phyloP scores from a whole-genome alignment of 1,284 basidiomycete species.

The Coniferiporia weirii region DNA sequence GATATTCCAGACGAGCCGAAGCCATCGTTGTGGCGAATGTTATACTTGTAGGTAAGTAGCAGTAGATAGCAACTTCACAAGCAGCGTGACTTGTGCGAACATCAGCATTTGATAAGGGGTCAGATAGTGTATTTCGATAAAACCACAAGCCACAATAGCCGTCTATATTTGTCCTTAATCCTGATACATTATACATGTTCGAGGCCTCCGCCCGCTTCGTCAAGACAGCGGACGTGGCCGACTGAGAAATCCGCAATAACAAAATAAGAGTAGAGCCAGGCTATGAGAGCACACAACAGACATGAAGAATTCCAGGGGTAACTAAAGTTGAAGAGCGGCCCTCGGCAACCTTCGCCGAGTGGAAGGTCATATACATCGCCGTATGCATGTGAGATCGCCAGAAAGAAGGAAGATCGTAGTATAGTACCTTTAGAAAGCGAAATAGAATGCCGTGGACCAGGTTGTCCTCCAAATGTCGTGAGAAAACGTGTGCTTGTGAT shows the following conservation, averaged over 20 bases:
- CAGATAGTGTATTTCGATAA: background rate
- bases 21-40: background rate
- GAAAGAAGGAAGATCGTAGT: constrained; percentile 9
- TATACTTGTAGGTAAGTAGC: no score
- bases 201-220: background rate
- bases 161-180: background rate
- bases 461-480: constrained; percentile 14
- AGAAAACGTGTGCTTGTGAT: constrained; percentile 10
- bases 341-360: background rate
- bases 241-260: constrained; percentile 6
- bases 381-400: background rate
- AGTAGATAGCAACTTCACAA: no score
- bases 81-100: background rate
- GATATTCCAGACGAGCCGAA: constrained; percentile 15
- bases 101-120: background rate
- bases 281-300: background rate
- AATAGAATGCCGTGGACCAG: constrained; percentile 12
- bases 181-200: background rate
- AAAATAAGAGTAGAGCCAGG: constrained; percentile 3
- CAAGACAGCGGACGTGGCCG: background rate
- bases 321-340: background rate
- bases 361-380: constrained; percentile 3
- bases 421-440: constrained; percentile 15
- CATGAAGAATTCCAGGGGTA: constrained; percentile 2
- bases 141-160: background rate